Base-by-base conservation (phyloP, 2,329 filamentous ascomycete genomes). In the Zymoseptoria brevis region DNA sequence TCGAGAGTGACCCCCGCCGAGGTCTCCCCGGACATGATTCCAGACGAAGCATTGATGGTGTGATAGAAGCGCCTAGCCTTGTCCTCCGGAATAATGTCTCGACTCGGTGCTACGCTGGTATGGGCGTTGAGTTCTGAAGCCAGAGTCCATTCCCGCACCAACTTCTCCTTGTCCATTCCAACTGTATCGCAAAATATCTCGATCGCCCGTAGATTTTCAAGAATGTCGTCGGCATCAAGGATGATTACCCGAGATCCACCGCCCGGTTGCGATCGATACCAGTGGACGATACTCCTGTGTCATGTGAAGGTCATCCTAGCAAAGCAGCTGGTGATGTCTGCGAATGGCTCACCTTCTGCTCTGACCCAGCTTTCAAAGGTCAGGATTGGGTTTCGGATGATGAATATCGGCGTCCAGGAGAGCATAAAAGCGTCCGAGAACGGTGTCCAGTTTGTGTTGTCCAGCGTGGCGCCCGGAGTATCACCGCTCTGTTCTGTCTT, bases 351-450 rank as follows among this genome's bases (percentile, higher is more conserved):
- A 13, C 54, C 58, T 56, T 57, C 54, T 13, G 50, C 58, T 57
- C 54, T 49, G 19, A 60, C 48, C 58, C 54, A 60, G 54, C 58
- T 60, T 35, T 60, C 58, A 26, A 41, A 60, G 7, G 56, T 50
- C 2, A 56, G 26, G 1, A 57, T 54, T 2, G 58, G 58, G 21
- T 60, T 60, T 1, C 58, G 58, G 16, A 60, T 60, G 1, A 60
- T 49, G 6, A 60, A 57, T 8, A 60, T 50, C 5, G 58, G 58
- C 30, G 45, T 49, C 58, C 54, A 60, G 11, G 58, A 60, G 8
- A 60, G 55, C 58, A 60, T 60, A 8, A 51, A 21, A 8, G 19
- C 30, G 50, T 60, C 50, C 2, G 54, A 57, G 35, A 60, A 57
- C 5, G 53, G 49, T n/a, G 58, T 58, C n/a, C 41, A 53, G 24